Evolutionary conservation across 148 eudicot species (phyloP).

Genomic region (Amaranthus palmeri): DNA sequence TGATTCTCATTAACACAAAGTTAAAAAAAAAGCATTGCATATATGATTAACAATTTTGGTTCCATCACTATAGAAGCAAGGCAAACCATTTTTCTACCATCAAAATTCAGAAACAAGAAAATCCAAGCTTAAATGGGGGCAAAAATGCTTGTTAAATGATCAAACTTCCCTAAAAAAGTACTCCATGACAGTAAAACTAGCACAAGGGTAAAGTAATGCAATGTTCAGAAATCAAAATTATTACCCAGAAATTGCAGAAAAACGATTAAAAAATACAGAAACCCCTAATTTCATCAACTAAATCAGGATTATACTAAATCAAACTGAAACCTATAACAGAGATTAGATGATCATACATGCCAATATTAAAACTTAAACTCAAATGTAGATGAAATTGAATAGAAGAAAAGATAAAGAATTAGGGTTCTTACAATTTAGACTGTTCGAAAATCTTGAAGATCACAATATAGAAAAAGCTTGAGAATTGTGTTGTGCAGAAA

Average conservation of each 20-base stretch:
- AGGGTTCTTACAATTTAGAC: conserved; percentile 3
- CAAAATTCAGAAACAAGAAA: background rate
- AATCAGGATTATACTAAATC: background rate
- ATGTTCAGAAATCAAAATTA: background rate
- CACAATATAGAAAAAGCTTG: background rate
- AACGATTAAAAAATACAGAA: background rate
- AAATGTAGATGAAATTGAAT: background rate
- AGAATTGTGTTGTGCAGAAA: no score
- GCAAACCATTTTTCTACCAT: background rate
- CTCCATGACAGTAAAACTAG: background rate
- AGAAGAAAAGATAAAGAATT: background rate
- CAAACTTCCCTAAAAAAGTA: no score
- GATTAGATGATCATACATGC: background rate
- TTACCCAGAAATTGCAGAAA: background rate
- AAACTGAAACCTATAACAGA: background rate
- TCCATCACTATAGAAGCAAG: background rate
- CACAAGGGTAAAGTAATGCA: background rate
- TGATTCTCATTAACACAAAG: background rate
- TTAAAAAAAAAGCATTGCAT: background rate
- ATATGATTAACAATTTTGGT: background rate
- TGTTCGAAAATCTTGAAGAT: background rate
- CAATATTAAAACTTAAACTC: background rate
- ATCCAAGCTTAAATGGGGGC: no score
- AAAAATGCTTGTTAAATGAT: no score
- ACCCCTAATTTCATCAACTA: background rate